Base-by-base conservation (phyloP, 2,329 filamentous ascomycete species). In the Sporothrix pallida region DNA sequence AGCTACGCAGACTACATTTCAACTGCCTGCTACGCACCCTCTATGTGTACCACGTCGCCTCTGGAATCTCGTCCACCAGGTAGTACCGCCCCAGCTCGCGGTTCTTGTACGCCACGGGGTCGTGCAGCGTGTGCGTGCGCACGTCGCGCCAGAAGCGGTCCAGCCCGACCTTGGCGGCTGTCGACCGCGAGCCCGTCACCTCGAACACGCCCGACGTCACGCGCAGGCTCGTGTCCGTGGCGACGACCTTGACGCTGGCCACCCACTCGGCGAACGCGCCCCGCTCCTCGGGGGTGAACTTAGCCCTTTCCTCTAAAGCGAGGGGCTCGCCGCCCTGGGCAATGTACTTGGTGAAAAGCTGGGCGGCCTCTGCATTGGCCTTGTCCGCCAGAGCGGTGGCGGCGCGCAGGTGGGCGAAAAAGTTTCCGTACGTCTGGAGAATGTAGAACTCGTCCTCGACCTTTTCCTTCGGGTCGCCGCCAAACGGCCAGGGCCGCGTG, bases 61-160 rank as follows among this genome's bases (percentile, higher is more conserved):
- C 84, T 0, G 89, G 89, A 12, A 86, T 78, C 81, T 91, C 87
- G 15, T 83, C 84, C 69, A 91, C 77, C 72, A 92, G 77, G 54
- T 86, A 82, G 78, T 84, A 91, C 26, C 87, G 81, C 0, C 89
- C 89, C 70, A 91, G 77, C 80, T 92, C 89, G 2, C 87, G 80
- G 73, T 90, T 89, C 84, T 91, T 91, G 77, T 91, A 91, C 31
- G 89, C 87, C 42, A 92, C 89, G 0, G 89, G 90, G 79, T 92
- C 90, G 80, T 92, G 90, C 77, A 92, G 79, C 0, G 86, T 87
- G 80, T 92, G 90, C 4, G 89, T 91, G 5, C 90, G 80, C n/a
- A 91, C 82, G 77, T 92, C 89, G 63, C 90, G 83, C 89, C 89
- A 92, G 80, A 89, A 92, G 0, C 89, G 82, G 81, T 91, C 90